These are phyloP conservation scores for Cytospora paraplurivora DNA, from an alignment of 2,329 filamentous ascomycete genomes.

Conservation along the genomic window DNA sequence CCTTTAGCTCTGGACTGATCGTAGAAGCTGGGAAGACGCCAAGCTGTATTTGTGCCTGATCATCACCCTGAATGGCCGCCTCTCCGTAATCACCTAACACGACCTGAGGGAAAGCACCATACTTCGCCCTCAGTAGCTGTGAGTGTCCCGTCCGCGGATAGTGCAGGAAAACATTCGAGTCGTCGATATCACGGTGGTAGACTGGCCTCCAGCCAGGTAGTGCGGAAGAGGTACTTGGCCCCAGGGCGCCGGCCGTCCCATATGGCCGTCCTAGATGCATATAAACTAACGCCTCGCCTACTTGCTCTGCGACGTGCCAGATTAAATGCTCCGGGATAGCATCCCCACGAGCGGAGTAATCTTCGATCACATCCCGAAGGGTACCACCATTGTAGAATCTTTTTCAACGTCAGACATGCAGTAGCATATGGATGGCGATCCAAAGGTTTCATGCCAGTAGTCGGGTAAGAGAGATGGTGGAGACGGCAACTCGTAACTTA, in stretches of 20 bases:
- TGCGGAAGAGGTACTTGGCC: not conserved
- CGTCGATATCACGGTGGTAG: slow-evolving; percentile 1
- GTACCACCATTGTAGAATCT: not conserved
- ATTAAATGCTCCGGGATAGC: slow-evolving; percentile 9
- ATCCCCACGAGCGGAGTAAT: not conserved
- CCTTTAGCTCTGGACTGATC: slow-evolving; percentile 2
- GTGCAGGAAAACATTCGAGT: slow-evolving; percentile 11
- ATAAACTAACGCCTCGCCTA: slow-evolving; percentile 6
- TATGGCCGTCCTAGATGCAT: slow-evolving; percentile 3
- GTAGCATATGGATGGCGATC: not conserved
- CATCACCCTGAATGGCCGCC: slow-evolving; percentile 7
- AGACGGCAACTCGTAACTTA: not conserved
- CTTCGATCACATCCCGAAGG: not conserved
- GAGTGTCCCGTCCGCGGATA: not conserved
- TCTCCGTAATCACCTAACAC: slow-evolving; percentile 10
- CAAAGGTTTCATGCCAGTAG: too few species aligned
- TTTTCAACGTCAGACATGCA: not conserved
- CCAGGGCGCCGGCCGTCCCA: not conserved
- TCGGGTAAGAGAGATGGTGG: too few species aligned
- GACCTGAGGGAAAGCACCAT: slow-evolving; percentile 1
- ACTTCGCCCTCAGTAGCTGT: not conserved
- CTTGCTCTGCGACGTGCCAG: not conserved
- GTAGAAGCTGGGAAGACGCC: slow-evolving; percentile 2
- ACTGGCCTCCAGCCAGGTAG: not conserved
- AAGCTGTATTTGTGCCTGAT: not conserved